Base-by-base conservation (phyloP, 192 early-diverging fungal genomes). In the Coemansia sp. region DNA sequence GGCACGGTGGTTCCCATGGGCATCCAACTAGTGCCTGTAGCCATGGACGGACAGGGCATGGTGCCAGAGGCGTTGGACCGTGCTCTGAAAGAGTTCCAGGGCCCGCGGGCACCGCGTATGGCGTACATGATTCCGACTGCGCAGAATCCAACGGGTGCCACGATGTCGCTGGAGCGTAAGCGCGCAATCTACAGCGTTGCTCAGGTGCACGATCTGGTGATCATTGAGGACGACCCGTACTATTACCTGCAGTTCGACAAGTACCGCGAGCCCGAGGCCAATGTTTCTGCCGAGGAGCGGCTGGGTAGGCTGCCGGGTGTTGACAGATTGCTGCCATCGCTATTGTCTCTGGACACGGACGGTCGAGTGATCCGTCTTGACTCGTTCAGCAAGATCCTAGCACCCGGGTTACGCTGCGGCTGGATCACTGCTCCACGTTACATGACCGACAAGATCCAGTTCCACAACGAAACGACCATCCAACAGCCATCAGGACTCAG, bases 181-280 rank as follows among this genome's bases (percentile, higher is more conserved):
- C 82, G 74, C 28, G 75, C 78, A 11, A 79, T 98, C 13, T 96
- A 96, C 53, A 73, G 75, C 20, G 77, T 95, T 49, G 85, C 85
- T 7, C 77, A 78, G 40, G 77, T 83, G 53, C 86, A 89, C 63
- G 72, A 91, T 39, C 50, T 98, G 39, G 67, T 98, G 14, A 89
- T 98, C 24, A 66, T 95, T 22, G 95, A 98, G 62, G 95, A 98
- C 55, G 95, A 96, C 63, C 94, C 95, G 14, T 98, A 98, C 61
- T 95, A 90, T 54, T 95, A 90, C 45, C 64, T 98, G 26, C 93
- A 95, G 71, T 81, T 83, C 45, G 67, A 66, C 22, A 50, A 55
- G 17, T 72, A 66, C 42, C 41, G 22, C 18, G 39, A 49, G 20
- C 49, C 50, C 7, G 13, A 36, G 20, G 46, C 49, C n/a, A 24